Evolutionary conservation across 2,329 filamentous ascomycete genomes (phyloP), one percentile per base, ranked within the genome.

Genomic region (Alternaria solani): DNA sequence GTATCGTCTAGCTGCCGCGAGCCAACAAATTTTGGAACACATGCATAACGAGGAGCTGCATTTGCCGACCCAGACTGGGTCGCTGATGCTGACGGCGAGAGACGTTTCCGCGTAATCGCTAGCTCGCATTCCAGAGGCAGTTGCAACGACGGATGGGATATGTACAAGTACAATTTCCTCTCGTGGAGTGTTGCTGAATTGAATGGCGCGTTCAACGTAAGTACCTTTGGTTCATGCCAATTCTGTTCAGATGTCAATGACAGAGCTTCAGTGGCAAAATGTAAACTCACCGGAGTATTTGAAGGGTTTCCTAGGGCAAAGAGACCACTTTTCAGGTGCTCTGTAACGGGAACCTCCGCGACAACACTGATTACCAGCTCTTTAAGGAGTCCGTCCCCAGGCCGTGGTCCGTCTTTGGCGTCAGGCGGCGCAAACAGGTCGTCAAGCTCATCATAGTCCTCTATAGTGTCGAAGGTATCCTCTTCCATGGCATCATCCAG

Each of bases 401-500:
- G 74, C 38, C 74, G 72, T 34, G 74, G 66, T 1, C 74, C 73
- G 38, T 61, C 61, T 12, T 68, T 70, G 14, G 64, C 63, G 30
- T 78, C 74, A 49, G 72, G 70, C 7, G 74, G 72, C 7, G 70
- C 68, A 38, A 78, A 78, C 4, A 79, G 67, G 57, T 79, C 76
- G 48, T 79, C 77, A 36, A 77, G 70, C 46, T 78, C 75, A 57
- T 79, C 75, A 51, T 77, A 77, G 46, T 80, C 78, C 28, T 80
- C 77, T 32, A 78, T 65, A 3, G 74, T 75, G 51, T 78, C 76
- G 51, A 74, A 78, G 3, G 74, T 77, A 38, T 79, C 77, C 55
- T 77, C 76, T 38, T 77, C 74, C 72, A 78, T 75, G 11, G 71
- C 72, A 51, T 79, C 75, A 41, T 79, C 74, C 12, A 79, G 53